Percentiles rank a stretch among this genome's conserved stretches.
phyloP scores from a whole-genome alignment of 106 monocot species.

The Allium sativum region DNA sequence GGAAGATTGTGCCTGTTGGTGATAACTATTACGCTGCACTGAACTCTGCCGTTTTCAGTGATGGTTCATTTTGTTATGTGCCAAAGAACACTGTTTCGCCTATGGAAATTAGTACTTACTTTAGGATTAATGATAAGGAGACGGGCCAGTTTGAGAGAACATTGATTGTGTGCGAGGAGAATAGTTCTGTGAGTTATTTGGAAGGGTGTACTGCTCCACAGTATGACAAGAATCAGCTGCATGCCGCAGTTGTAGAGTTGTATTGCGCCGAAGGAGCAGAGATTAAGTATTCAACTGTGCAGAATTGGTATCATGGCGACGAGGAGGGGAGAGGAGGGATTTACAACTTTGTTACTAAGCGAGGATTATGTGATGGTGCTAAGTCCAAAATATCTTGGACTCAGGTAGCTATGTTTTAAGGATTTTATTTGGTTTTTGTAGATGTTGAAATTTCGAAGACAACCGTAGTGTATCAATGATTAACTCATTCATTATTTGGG shows the following conservation, averaged over 20 bases:
- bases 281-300: constrained; percentile 92
- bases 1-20: constrained; percentile 54
- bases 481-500: no score
- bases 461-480: no score
- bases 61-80: constrained; percentile 90
- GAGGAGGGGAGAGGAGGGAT: constrained; percentile 79
- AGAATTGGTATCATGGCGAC: constrained; percentile 95
- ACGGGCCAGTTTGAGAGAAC: constrained; percentile 93
- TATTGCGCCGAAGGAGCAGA: constrained; percentile 75
- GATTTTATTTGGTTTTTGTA: no score
- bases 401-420: constrained; percentile 17
- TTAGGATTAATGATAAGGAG: constrained; percentile 79
- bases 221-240: constrained; percentile 87
- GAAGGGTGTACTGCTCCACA: constrained; percentile 94
- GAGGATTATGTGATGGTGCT: constrained; percentile 66
- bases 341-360: constrained; percentile 94
- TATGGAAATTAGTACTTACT: constrained; percentile 94
- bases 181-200: constrained; percentile 80
- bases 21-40: constrained; percentile 97
- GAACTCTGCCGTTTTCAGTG: constrained; percentile 84
- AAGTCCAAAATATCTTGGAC: constrained; percentile 94
- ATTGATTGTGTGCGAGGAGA: constrained; percentile 72
- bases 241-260: constrained; percentile 89
- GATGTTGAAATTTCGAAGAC: no score
- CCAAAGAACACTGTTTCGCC: constrained; percentile 85